Base-by-base conservation (phyloP, 1,284 basidiomycete species). In the Ceratobasidium papillatum region DNA sequence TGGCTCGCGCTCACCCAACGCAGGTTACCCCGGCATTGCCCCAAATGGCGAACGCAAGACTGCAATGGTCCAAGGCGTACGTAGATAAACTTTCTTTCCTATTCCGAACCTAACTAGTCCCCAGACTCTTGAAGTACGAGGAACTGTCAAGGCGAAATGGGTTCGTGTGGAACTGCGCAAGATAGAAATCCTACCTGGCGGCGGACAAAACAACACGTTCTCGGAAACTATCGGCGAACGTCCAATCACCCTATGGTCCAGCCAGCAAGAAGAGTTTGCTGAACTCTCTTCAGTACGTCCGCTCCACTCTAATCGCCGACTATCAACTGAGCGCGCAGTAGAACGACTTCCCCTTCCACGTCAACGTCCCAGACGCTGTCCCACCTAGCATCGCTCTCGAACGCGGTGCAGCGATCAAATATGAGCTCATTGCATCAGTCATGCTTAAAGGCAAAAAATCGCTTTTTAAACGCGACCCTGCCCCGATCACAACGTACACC, bases 121-220 rank as follows among this genome's bases (percentile, higher is more conserved):
- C 45, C n/a, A 52, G 51, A 41, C 61, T 72, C 85, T 90, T 25
- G 90, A 88, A 11, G 84, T 86, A 32, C 74, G 77, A 2, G 85
- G 88, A 77, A 91, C 91, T n/a, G 88, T 93, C 79, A 95, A 94
- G 84, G 93, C 93, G 30, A 94, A 94, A 83, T 95, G 92, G 90
- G 90, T 96, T 34, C 89, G 91, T 77, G 89, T 96, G 76, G 94
- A 95, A 83, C 85, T 96, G 79, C 88, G 92, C 79, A 95, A 94
- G 84, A 88, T 94, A 54, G 94, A 96, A 82, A 90, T 88, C 0
- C 85, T 94, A 58, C 92, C 93, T 1, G 88, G 89, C 22, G 91
- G 89, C 36, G 89, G 90, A 11, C 83, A 85, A 76, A 82, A 85
- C 30, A 91, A 90, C 81, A 89, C 89, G 8, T 94, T 91, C 83